Percentiles rank a stretch among this genome's conserved stretches.
Conservation (phyloP, 768 basidiomycete genomes). For the Suillus americanus region DNA sequence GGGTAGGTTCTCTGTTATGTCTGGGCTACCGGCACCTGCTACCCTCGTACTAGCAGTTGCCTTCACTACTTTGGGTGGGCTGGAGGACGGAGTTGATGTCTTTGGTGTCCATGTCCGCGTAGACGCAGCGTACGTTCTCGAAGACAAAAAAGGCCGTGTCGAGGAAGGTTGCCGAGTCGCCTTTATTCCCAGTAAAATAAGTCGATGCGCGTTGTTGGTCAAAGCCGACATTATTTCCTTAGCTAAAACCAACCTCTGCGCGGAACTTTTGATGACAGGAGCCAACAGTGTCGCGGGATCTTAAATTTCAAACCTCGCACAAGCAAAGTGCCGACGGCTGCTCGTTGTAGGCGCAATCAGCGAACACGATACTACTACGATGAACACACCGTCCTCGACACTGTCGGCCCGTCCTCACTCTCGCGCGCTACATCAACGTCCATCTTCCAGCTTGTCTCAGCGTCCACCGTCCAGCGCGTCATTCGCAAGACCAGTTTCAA, state of each 20-base stretch:
- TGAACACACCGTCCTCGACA: conserved; percentile 21
- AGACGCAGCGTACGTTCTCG: conserved; percentile 20
- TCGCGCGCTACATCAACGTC: conserved; percentile 23
- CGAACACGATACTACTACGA: conserved; percentile 7
- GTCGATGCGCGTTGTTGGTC: conserved; percentile 10
- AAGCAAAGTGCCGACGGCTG: not conserved
- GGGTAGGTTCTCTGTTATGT: conserved; percentile 21
- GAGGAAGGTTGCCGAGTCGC: conserved; percentile 11
- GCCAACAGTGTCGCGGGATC: not conserved
- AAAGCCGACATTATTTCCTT: conserved; percentile 21
- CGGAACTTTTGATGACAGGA: not conserved
- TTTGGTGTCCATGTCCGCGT: conserved; percentile 28
- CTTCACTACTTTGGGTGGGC: conserved; percentile 21
- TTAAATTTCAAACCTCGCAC: not conserved
- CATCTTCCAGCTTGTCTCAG: conserved; percentile 38
- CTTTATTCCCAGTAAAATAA: conserved; percentile 5
- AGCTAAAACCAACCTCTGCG: not conserved
- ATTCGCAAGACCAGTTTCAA: conserved; percentile 43
- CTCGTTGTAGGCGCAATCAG: not conserved
- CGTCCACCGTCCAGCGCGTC: conserved; percentile 50
- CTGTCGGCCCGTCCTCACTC: conserved; percentile 20
- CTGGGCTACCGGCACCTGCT: conserved; percentile 20
- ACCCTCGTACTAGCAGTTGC: conserved; percentile 32
- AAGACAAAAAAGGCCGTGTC: not conserved
- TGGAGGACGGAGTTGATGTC: conserved; percentile 15